These are phyloP conservation scores for Cyclostephanos tholiformis DNA, from an alignment of 108 stramenopile genomes.

Conservation along the genomic window DNA sequence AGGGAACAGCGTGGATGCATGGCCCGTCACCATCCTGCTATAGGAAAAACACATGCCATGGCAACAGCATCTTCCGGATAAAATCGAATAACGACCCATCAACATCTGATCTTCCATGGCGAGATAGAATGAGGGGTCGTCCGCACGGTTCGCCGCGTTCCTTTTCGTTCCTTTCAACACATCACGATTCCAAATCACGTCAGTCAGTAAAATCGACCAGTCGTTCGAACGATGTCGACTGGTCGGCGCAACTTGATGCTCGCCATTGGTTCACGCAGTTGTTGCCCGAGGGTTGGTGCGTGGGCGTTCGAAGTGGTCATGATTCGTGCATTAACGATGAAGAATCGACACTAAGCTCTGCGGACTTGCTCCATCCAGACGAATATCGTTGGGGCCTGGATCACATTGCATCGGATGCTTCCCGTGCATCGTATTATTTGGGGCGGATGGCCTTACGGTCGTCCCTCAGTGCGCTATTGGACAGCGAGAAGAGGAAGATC, in stretches of 20 bases:
- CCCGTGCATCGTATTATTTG: conserved; percentile 64
- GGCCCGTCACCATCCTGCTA: not conserved
- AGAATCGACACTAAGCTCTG: not conserved
- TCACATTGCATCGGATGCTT: conserved; percentile 24
- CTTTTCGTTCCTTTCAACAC: not conserved
- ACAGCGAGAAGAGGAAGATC: conserved; percentile 2
- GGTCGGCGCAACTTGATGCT: conserved; percentile 4
- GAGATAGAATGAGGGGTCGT: not conserved
- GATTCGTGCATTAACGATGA: not conserved
- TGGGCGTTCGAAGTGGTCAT: conserved; percentile 23
- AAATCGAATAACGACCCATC: not conserved
- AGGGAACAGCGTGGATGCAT: not conserved
- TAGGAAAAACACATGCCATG: not conserved
- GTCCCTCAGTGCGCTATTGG: conserved; percentile 45
- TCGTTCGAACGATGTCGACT: not conserved
- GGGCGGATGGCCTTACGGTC: conserved; percentile 79
- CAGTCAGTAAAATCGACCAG: not conserved
- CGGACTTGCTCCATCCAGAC: conserved; percentile 54
- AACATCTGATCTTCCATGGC: not conserved
- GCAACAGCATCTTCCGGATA: not conserved
- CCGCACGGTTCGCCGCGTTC: not conserved
- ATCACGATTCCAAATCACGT: not conserved
- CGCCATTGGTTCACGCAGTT: conserved; percentile 43
- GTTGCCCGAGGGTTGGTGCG: conserved; percentile 48
- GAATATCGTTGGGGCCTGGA: conserved; percentile 61